Evolutionary conservation across 2,329 filamentous ascomycete species (phyloP).

Genomic region (Scytalidium lignicola): DNA sequence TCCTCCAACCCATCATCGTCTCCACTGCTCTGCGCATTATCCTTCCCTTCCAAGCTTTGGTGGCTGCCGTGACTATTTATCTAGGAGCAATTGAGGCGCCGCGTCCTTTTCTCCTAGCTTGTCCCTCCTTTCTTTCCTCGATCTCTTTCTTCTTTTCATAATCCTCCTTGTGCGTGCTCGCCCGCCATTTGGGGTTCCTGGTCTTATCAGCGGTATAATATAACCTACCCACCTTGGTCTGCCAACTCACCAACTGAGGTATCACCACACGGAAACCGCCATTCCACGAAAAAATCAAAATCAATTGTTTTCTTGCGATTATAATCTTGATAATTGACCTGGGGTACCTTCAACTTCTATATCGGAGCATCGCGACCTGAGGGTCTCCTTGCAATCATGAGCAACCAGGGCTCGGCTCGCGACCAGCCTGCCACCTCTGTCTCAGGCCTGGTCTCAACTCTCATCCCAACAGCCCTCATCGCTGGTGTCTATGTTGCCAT

Average conservation of each 20-base stretch:
- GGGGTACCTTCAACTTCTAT: too few relatives aligned
- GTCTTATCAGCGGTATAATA: too few relatives aligned
- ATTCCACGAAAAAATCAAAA: too few relatives aligned
- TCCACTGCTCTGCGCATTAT: background rate
- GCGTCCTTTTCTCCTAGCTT: background rate
- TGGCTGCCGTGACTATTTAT: background rate
- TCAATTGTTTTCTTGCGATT: too few relatives aligned
- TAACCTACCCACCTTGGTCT: too few relatives aligned
- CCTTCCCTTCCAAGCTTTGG: background rate
- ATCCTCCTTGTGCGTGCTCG: too few relatives aligned
- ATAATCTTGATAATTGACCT: too few relatives aligned
- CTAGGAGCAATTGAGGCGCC: background rate
- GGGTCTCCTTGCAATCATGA: background rate
- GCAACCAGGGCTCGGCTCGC: background rate
- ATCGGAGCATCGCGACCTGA: background rate
- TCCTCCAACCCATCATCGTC: too few relatives aligned
- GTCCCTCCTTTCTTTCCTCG: background rate
- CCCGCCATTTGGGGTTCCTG: too few relatives aligned
- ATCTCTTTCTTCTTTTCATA: too few relatives aligned
- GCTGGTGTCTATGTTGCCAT: constrained; percentile 38
- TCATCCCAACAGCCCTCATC: constrained; percentile 39
- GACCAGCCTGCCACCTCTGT: constrained; percentile 15
- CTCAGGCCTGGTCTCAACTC: constrained; percentile 40
- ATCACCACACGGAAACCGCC: too few relatives aligned
- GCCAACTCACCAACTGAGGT: too few relatives aligned